Conservation (phyloP, 371 early-diverging fungal species). For the Mucor lusitanicus region DNA sequence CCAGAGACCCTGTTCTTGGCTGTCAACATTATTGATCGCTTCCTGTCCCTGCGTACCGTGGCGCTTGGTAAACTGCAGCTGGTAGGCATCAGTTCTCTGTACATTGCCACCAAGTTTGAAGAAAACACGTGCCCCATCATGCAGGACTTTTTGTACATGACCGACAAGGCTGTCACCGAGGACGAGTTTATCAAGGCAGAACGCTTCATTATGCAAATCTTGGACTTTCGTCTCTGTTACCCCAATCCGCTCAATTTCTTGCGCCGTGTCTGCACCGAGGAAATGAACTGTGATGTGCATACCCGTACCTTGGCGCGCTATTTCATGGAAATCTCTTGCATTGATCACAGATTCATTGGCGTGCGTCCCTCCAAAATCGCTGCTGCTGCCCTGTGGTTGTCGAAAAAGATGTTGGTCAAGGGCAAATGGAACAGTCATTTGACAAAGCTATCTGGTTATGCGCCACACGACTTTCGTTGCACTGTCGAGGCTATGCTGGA, state of each 20-base stretch:
- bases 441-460: conserved; percentile 76
- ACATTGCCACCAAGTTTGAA: conserved; percentile 98
- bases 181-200: conserved; percentile 90
- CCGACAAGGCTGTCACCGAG: conserved; percentile 75
- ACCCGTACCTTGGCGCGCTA: conserved; percentile 94
- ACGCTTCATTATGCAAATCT: conserved; percentile 81
- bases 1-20: conserved; percentile 97
- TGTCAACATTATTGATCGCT: conserved; percentile 97
- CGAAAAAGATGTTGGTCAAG: conserved; percentile 83
- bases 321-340: conserved; percentile 91
- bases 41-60: conserved; percentile 86
- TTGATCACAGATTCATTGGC: conserved; percentile 83
- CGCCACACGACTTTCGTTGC: conserved; percentile 62
- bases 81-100: conserved; percentile 93
- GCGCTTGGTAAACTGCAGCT: conserved; percentile 91
- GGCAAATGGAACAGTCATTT: conserved; percentile 79
- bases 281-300: conserved; percentile 79
- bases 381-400: conserved; percentile 85
- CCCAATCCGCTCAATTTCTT: conserved; percentile 91
- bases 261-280: conserved; percentile 88
- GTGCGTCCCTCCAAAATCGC: conserved; percentile 82
- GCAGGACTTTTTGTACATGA: conserved; percentile 78
- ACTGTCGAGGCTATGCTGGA: conserved; percentile 69
- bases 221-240: conserved; percentile 83
- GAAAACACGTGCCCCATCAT: conserved; percentile 88